These are phyloP conservation scores for Pythium biforme DNA, from an alignment of 352 stramenopile genomes.

Conservation along the genomic window DNA sequence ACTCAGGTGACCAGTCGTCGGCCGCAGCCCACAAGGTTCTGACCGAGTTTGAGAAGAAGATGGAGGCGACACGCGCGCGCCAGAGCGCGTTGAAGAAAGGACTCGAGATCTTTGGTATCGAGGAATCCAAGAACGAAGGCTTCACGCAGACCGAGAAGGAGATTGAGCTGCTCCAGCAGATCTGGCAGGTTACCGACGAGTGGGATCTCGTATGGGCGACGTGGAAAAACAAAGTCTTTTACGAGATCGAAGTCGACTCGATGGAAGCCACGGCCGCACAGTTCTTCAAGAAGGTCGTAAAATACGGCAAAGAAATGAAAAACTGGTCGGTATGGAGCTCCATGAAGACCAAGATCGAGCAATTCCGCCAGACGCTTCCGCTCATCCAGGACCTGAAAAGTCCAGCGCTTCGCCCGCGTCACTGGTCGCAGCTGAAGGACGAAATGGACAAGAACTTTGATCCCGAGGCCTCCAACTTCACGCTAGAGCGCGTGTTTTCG, in stretches of 20 bases:
- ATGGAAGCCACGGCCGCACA: slow-evolving; percentile 89
- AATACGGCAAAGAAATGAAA: slow-evolving; percentile 93
- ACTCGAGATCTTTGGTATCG: slow-evolving; percentile 92
- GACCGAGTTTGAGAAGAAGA: slow-evolving; percentile 89
- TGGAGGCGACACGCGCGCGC: slow-evolving; percentile 63
- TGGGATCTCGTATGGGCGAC: slow-evolving; percentile 89
- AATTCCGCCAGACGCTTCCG: slow-evolving; percentile 90
- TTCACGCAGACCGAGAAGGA: slow-evolving; percentile 88
- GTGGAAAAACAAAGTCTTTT: slow-evolving; percentile 92
- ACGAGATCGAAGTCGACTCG: slow-evolving; percentile 89
- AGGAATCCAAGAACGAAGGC: slow-evolving; percentile 83
- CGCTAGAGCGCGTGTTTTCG: slow-evolving; percentile 84
- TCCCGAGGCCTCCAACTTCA: slow-evolving; percentile 72
- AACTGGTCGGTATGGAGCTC: slow-evolving; percentile 89
- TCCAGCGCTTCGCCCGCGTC: slow-evolving; percentile 78
- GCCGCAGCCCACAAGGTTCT: slow-evolving; percentile 58
- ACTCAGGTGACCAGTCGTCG: slow-evolving; percentile 62
- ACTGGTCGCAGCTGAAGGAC: slow-evolving; percentile 89
- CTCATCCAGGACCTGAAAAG: slow-evolving; percentile 93
- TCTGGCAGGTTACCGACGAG: slow-evolving; percentile 88
- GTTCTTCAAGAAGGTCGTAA: slow-evolving; percentile 93
- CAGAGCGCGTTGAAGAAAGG: slow-evolving; percentile 87
- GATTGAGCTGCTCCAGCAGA: slow-evolving; percentile 86
- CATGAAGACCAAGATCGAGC: slow-evolving; percentile 93
- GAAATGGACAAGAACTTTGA: slow-evolving; percentile 87